Conservation (phyloP, 2,329 filamentous ascomycete genomes). For the Alternaria sp. region DNA sequence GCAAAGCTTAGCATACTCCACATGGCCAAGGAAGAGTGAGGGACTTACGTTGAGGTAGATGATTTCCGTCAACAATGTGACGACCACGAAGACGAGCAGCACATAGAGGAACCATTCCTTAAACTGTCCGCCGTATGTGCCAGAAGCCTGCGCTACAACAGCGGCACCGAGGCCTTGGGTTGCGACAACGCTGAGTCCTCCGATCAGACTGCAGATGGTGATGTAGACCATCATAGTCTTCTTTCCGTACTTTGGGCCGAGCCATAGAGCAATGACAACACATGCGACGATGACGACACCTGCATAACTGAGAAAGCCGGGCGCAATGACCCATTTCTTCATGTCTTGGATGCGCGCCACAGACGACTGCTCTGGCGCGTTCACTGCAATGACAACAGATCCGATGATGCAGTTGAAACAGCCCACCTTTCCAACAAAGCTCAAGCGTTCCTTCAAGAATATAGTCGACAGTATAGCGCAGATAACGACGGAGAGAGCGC, state of each 20-base stretch:
- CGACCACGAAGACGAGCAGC: slow-evolving; percentile 85
- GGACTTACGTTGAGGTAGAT: slow-evolving; percentile 88
- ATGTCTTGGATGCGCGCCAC: slow-evolving; percentile 90
- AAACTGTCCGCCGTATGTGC: slow-evolving; percentile 76
- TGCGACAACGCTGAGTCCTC: slow-evolving; percentile 90
- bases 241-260: slow-evolving; percentile 87
- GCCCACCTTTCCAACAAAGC: slow-evolving; percentile 93
- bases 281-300: slow-evolving; percentile 82
- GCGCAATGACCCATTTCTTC: slow-evolving; percentile 83
- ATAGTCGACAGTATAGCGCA: slow-evolving; percentile 90
- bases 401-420: slow-evolving; percentile 96
- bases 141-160: slow-evolving; percentile 83
- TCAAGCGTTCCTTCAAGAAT: slow-evolving; percentile 93
- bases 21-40: background rate
- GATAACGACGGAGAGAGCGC: slow-evolving; percentile 89
- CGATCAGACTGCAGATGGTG: slow-evolving; percentile 93
- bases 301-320: slow-evolving; percentile 84
- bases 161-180: slow-evolving; percentile 93
- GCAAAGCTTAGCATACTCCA: slow-evolving; percentile 5
- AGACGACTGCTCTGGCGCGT: slow-evolving; percentile 84
- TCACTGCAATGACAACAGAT: slow-evolving; percentile 91
- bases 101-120: slow-evolving; percentile 98
- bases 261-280: slow-evolving; percentile 75
- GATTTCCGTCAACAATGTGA: slow-evolving; percentile 91
- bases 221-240: slow-evolving; percentile 98